Evolutionary conservation across 371 early-diverging fungal species (phyloP).

Genomic region (Amoeboaphelidium protococcarum): DNA sequence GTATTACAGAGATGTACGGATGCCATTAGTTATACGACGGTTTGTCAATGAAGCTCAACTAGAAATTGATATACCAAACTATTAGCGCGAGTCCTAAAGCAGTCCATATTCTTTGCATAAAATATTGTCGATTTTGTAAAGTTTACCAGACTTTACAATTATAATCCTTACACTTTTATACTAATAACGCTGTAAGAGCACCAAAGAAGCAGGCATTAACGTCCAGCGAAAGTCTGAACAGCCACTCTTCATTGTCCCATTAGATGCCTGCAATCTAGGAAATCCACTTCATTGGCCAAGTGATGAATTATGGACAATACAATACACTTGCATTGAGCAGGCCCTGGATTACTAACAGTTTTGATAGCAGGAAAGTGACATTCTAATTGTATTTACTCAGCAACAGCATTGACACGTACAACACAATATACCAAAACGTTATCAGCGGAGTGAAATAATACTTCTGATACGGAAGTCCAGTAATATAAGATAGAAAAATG

Average conservation of each 20-base stretch:
- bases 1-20: slow-evolving; percentile 29
- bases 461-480: slow-evolving; percentile 31
- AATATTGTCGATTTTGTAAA: too few species aligned
- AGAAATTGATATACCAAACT: slow-evolving; percentile 19
- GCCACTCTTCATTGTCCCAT: slow-evolving; percentile 32
- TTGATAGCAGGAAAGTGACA: slow-evolving; percentile 16
- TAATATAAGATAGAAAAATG: slow-evolving; percentile 26
- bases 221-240: slow-evolving; percentile 29
- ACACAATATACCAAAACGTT: slow-evolving; percentile 31
- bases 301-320: slow-evolving; percentile 12
- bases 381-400: slow-evolving; percentile 17
- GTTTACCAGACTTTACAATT: neutral
- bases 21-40: slow-evolving; percentile 24
- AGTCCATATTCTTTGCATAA: too few species aligned
- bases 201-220: slow-evolving; percentile 30
- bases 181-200: slow-evolving; percentile 9
- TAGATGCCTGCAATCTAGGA: too few species aligned
- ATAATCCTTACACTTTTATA: neutral
- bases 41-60: slow-evolving; percentile 16
- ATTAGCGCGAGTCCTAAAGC: too few species aligned
- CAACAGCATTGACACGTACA: slow-evolving; percentile 33
- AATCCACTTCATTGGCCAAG: slow-evolving; percentile 16
- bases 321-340: slow-evolving; percentile 8
- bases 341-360: slow-evolving; percentile 15
- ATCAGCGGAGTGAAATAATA: slow-evolving; percentile 51